Evolutionary conservation across 2,329 filamentous ascomycete species (phyloP), one percentile per base, ranked within the genome.

Genomic region (Arthroderma uncinatum): DNA sequence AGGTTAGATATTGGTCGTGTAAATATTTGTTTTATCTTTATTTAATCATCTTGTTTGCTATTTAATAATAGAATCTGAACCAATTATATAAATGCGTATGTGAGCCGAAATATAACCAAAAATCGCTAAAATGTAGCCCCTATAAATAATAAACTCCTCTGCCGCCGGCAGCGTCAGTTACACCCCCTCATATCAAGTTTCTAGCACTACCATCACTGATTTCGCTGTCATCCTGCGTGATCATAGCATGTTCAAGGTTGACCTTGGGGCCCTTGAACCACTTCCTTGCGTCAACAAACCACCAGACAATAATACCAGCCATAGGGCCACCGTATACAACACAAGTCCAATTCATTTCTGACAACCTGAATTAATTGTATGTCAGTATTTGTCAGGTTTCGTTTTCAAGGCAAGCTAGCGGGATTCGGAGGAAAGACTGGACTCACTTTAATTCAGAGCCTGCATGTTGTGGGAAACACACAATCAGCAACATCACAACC

Each of bases 231-330:
- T 39, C 33, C 14, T 5, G 14, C 12, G 19, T 14, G 12, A 57
- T n/a, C 55, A 59, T 61, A 6, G 52, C 42, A 68, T 83, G 80
- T 62, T 82, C 78, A 25, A 86, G 73, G 64, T 86, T 86, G 60
- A 87, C 79, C 72, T 82, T 85, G 0, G 84, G 84, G 0, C 84
- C 84, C 64, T 81, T 84, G 70, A 87, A 87, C 84, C 84, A 87
- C 64, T 80, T 83, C 53, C 75, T 75, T 8, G 84, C 84, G 62
- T 79, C 78, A 3, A 86, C 70, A 40, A 80, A 71, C 76, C 82
- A 87, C 82, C 83, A 87, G 12, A 83, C 68, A 2, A 76, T 70
- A 3, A 82, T 74, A 2, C 76, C 66, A 2, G 81, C 58, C 82
- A 86, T 86, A 0, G 82, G 79, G 2, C 73, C 82, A 4, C 82